Conservation (phyloP, 176 grass and related monocot genomes). For the Avena insularis region DNA sequence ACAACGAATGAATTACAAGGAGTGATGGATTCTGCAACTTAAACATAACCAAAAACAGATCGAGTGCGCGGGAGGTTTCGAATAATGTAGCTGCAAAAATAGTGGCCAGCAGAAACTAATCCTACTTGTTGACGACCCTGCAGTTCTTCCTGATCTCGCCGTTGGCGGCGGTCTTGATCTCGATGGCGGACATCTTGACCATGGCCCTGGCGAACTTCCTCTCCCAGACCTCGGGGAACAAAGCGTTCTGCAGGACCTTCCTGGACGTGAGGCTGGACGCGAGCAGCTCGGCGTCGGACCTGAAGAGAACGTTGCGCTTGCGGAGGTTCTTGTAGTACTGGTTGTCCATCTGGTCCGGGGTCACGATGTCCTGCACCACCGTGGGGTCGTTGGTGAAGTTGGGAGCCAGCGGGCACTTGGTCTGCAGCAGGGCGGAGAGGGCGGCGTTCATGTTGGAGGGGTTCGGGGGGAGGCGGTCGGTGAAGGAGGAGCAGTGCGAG, state of each 20-base stretch:
- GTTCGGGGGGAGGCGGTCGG: conserved; percentile 31
- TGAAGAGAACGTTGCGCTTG: conserved; percentile 43
- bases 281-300: conserved; percentile 50
- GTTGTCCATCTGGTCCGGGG: conserved; percentile 34
- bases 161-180: conserved; percentile 39
- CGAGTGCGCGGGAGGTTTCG: no score
- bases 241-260: background rate
- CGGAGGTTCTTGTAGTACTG: conserved; percentile 54
- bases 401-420: conserved; percentile 35
- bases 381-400: conserved; percentile 34
- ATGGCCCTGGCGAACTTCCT: conserved; percentile 38
- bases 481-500: conserved; percentile 64
- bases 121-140: conserved; percentile 34
- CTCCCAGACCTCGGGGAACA: conserved; percentile 7
- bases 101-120: no score
- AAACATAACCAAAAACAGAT: no score
- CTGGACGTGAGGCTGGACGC: background rate
- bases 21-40: no score
- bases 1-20: no score
- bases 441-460: conserved; percentile 35
- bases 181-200: conserved; percentile 47
- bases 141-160: conserved; percentile 52
- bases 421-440: background rate
- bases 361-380: conserved; percentile 38
- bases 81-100: no score